Conservation (phyloP, 208 protist genomes). For the Porcisia hertigi region DNA sequence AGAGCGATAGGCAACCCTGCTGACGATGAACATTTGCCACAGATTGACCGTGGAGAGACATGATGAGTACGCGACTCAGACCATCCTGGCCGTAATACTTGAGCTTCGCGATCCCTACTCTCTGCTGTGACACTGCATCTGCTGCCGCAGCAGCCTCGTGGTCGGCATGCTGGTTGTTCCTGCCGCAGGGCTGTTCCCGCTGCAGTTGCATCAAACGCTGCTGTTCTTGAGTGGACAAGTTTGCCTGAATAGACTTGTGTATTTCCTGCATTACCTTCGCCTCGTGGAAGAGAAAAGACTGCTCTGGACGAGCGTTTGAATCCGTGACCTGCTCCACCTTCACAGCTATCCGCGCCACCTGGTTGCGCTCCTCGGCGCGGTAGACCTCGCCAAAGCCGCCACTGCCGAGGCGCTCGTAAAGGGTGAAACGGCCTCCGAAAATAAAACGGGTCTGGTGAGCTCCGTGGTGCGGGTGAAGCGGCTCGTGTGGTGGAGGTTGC, state of each 20-base stretch:
- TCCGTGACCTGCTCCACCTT: conserved; percentile 63
- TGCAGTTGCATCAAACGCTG: conserved; percentile 1
- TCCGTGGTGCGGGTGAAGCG: background rate
- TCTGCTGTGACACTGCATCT: conserved; percentile 15
- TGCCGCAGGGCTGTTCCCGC: background rate
- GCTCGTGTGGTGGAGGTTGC: background rate
- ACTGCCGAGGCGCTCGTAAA: conserved; percentile 87
- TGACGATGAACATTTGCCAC: conserved; percentile 94
- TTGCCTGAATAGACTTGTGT: conserved; percentile 44
- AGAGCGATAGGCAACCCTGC: conserved; percentile 93
- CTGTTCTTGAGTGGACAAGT: conserved; percentile 7
- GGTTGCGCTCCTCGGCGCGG: conserved; percentile 53
- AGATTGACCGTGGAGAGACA: conserved; percentile 97
- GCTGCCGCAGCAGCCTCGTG: background rate
- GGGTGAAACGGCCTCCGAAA: conserved; percentile 54
- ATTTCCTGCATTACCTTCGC: conserved; percentile 90
- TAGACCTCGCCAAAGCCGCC: conserved; percentile 99
- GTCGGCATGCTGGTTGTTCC: background rate
- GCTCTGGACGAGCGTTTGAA: conserved; percentile 26
- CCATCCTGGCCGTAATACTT: conserved; percentile 96
- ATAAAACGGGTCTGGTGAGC: conserved; percentile 10
- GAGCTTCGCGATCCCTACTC: conserved; percentile 89
- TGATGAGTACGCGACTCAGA: conserved; percentile 98
- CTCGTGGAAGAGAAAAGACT: conserved; percentile 98
- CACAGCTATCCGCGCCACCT: conserved; percentile 37